These are phyloP conservation scores for Euphrasia confusa DNA, from an alignment of 257 asterid genomes.

Conservation along the genomic window DNA sequence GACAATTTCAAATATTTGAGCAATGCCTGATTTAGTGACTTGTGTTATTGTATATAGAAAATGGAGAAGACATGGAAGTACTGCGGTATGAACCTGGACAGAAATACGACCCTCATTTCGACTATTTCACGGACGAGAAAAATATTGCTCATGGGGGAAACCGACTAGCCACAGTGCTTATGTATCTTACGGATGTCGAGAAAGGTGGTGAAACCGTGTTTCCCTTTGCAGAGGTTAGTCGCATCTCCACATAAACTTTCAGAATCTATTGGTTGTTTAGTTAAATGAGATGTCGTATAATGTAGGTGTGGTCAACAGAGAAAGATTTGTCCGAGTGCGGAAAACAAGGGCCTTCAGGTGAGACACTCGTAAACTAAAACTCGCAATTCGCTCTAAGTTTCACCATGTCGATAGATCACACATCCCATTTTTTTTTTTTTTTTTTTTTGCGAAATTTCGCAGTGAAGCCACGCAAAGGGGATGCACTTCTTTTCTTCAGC, in stretches of 20 bases:
- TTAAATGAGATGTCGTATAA: neutral
- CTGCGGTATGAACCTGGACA: constrained; percentile 85
- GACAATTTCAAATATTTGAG: constrained; percentile 6
- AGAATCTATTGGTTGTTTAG: neutral
- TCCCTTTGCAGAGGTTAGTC: constrained; percentile 90
- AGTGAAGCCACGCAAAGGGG: constrained; percentile 95
- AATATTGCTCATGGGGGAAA: constrained; percentile 89
- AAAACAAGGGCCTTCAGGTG: constrained; percentile 84
- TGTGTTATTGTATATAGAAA: constrained; percentile 42
- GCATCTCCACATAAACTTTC: neutral
- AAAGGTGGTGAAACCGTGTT: constrained; percentile 98
- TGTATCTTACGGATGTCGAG: constrained; percentile 89
- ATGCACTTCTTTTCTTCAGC: constrained; percentile 86
- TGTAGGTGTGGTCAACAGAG: constrained; percentile 54
- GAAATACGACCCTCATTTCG: constrained; percentile 84
- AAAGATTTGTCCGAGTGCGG: constrained; percentile 78
- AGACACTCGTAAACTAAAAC: constrained; percentile 19
- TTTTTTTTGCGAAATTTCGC: constrained; percentile 7
- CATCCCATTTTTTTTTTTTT: neutral
- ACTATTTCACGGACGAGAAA: constrained; percentile 75
- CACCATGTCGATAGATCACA: neutral
- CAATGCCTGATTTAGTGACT: constrained; percentile 15
- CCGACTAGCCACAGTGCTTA: constrained; percentile 82
- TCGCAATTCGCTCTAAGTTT: neutral
- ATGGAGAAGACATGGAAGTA: constrained; percentile 95